A percentile compares a stretch with the other conserved stretches of the same genome.
These are phyloP conservation scores for Solanum sitiens DNA, from an alignment of 257 asterid species.

Conservation along the genomic window DNA sequence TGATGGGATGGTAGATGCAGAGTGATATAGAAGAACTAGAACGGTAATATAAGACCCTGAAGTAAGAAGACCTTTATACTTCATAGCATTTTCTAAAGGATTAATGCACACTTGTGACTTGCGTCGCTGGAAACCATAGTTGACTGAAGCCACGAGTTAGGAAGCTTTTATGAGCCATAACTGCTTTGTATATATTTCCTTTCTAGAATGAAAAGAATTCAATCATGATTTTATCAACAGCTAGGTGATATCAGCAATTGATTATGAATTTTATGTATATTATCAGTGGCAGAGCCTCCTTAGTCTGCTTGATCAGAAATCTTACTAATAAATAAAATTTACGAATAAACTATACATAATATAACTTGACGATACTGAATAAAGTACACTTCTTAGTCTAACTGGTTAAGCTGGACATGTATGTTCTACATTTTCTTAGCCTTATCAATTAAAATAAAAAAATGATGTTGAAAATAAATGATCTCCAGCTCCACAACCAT, in stretches of 20 bases:
- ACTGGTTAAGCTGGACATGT: background rate
- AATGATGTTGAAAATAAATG: background rate
- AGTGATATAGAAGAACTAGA: background rate
- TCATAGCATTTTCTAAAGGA: background rate
- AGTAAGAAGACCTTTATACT: background rate
- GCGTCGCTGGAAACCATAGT: background rate
- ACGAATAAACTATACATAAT: background rate
- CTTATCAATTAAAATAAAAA: background rate
- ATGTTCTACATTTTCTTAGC: background rate
- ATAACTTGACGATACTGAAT: background rate
- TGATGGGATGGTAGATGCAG: background rate
- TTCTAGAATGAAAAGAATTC: background rate
- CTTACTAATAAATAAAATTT: background rate
- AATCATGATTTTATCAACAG: background rate
- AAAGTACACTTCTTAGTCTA: background rate
- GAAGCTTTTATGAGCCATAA: background rate
- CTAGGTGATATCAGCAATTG: background rate
- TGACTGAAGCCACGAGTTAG: background rate
- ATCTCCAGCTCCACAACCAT: background rate
- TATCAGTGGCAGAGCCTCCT: background rate
- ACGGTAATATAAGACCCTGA: background rate
- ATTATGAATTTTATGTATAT: background rate
- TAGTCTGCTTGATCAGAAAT: background rate
- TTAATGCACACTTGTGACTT: background rate
- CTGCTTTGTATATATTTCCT: background rate